Percentiles rank a stretch among this genome's conserved stretches.
Conservation (phyloP, 1,284 basidiomycete genomes). For the Kwoniella shivajii region DNA sequence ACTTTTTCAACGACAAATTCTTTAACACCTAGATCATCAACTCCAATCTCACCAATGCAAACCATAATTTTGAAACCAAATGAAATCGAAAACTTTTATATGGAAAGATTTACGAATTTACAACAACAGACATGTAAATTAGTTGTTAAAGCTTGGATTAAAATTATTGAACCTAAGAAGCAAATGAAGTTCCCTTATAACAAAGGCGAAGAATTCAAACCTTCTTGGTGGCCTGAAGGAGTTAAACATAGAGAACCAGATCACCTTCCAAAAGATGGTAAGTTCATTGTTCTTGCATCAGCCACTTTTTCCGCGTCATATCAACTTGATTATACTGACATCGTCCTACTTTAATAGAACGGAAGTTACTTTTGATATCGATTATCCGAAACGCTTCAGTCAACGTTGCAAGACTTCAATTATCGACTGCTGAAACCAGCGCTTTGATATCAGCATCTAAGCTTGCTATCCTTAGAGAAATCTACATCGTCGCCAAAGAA, state of each 20-base stretch:
- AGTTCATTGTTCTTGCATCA: no score
- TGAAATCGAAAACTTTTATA: constrained; percentile 46
- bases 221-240: constrained; percentile 59
- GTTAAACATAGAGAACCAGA: constrained; percentile 60
- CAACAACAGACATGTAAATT: constrained; percentile 60
- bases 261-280: constrained; percentile 57
- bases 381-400: constrained; percentile 55
- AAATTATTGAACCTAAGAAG: constrained; percentile 61
- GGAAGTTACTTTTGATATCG: constrained; percentile 55
- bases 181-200: constrained; percentile 60
- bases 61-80: constrained; percentile 36
- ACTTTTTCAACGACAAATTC: constrained; percentile 23
- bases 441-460: constrained; percentile 57
- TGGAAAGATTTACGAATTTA: constrained; percentile 51
- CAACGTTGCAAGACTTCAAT: constrained; percentile 55
- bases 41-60: constrained; percentile 33
- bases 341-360: no score
- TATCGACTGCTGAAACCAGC: constrained; percentile 57
- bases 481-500: constrained; percentile 58
- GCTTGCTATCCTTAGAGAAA: constrained; percentile 56
- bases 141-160: constrained; percentile 60
- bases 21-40: constrained; percentile 23
- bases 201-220: constrained; percentile 58
- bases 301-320: no score
- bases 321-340: constrained; percentile 9